Evolutionary conservation across 805 yeast species (phyloP).

Genomic region (Candida ficus): DNA sequence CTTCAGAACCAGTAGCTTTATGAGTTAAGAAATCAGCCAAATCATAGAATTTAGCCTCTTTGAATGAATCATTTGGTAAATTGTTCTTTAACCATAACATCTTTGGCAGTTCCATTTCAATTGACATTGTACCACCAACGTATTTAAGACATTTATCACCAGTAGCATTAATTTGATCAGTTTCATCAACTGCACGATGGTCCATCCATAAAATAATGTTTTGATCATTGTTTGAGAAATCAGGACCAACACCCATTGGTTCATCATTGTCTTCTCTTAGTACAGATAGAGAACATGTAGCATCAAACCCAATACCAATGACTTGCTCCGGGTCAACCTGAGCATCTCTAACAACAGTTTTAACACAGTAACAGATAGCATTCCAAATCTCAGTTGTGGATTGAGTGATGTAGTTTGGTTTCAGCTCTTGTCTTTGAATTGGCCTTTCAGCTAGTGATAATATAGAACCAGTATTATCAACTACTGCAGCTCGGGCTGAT

Average conservation of each 20-base stretch:
- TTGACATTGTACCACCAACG: constrained; percentile 97
- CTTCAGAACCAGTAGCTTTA: constrained; percentile 82
- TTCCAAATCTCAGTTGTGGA: constrained; percentile 90
- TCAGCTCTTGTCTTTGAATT: constrained; percentile 69
- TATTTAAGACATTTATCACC: constrained; percentile 76
- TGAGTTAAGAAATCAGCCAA: constrained; percentile 89
- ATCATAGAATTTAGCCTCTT: constrained; percentile 76
- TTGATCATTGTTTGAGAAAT: constrained; percentile 64
- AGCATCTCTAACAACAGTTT: constrained; percentile 66
- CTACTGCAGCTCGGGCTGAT: constrained; percentile 90
- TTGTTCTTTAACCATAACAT: constrained; percentile 93
- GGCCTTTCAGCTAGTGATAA: constrained; percentile 74
- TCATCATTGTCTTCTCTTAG: constrained; percentile 56
- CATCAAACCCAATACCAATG: constrained; percentile 92
- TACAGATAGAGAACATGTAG: constrained; percentile 92
- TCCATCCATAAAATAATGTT: constrained; percentile 98
- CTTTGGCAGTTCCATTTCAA: constrained; percentile 97
- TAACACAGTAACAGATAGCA: constrained; percentile 77
- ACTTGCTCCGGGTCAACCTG: constrained; percentile 64
- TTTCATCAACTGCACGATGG: constrained; percentile 85
- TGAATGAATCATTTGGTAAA: constrained; percentile 57
- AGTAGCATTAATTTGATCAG: constrained; percentile 74
- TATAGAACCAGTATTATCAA: constrained; percentile 79
- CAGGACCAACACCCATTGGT: constrained; percentile 91
- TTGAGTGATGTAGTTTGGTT: constrained; percentile 75